Base-by-base conservation (phyloP, 2,329 filamentous ascomycete species). In the Fusarium sterilihyphosum region DNA sequence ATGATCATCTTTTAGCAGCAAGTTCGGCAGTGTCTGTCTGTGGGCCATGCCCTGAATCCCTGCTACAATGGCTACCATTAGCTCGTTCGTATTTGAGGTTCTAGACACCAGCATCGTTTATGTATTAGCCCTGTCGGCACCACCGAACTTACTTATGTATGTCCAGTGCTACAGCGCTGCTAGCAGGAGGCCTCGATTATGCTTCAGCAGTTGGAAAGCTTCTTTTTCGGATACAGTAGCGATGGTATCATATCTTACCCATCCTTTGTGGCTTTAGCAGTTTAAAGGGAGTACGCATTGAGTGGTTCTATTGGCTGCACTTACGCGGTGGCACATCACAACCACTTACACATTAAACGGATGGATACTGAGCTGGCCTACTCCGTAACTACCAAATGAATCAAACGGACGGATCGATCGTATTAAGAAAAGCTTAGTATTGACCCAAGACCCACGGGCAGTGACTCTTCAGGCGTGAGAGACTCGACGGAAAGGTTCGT, bases 391-490 rank as follows among this genome's bases (percentile, higher is more conserved):
- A 35, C 26, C 14, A 31, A 22, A 12, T 16, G 13, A 49, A 29
- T 8, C 22, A 5, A 8, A 16, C 3, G 26, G 20, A 29, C 14
- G 26, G 49, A 57, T 61, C 38, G 31, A 61, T 57, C 16, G 37
- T n/a, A 20, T 8, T 33, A 14, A n/a, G 14, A 18, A 41, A 35
- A 29, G 35, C 29, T 37, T 43, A 59, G 40, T 12, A 40, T 40
- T 13, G 4, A n/a, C 24, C 4, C 4, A 31, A 40, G 61, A 40
- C 26, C 41, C 50, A 47, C 70, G 73, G 74, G 73, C 44, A 61
- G 53, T 71, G 70, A 76, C 75, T 66, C 43, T 43, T 64, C 44
- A 38, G 38, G 52, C 46, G 41, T 16, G 60, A 43, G 33, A 18
- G 54, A 38, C 49, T 33, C 24, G 49, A 43, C 50, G 50, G 38